These are phyloP conservation scores for Candida berthetii DNA, from an alignment of 805 yeast species.

Conservation along the genomic window DNA sequence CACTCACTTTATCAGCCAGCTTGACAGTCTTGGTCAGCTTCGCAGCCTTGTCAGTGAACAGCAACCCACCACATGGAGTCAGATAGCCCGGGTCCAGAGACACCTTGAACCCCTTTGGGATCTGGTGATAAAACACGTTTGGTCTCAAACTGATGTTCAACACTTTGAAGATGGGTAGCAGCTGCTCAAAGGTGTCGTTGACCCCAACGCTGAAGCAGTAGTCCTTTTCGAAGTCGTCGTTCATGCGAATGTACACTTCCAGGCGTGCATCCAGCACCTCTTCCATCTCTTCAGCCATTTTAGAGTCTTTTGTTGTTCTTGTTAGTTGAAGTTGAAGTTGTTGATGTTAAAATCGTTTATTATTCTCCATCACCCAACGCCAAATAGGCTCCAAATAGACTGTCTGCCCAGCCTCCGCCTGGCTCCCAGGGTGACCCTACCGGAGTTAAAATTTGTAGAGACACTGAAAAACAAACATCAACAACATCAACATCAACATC, in stretches of 20 bases:
- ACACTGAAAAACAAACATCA: neutral
- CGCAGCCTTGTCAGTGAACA: conserved; percentile 59
- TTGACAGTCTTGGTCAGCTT: conserved; percentile 37
- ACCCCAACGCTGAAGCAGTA: conserved; percentile 77
- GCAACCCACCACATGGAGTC: conserved; percentile 75
- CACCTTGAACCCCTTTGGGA: conserved; percentile 60
- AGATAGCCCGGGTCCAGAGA: conserved; percentile 71
- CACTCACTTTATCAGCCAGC: conserved; percentile 46
- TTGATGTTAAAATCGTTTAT: too few species aligned
- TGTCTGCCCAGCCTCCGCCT: too few species aligned
- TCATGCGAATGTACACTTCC: conserved; percentile 59
- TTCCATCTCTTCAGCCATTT: conserved; percentile 6
- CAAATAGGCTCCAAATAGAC: too few species aligned
- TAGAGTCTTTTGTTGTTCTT: neutral
- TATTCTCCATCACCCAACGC: too few species aligned
- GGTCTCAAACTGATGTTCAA: conserved; percentile 81
- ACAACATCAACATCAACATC: neutral
- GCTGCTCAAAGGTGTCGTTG: conserved; percentile 50
- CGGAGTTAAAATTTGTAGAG: too few species aligned
- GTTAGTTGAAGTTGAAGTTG: too few species aligned
- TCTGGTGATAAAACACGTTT: conserved; percentile 57
- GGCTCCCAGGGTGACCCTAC: too few species aligned
- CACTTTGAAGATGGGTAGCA: conserved; percentile 53
- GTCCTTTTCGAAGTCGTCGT: conserved; percentile 80
- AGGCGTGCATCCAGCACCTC: conserved; percentile 17